Base-by-base conservation (phyloP, 2,329 filamentous ascomycete species). In the Calonectria multiphialidica region DNA sequence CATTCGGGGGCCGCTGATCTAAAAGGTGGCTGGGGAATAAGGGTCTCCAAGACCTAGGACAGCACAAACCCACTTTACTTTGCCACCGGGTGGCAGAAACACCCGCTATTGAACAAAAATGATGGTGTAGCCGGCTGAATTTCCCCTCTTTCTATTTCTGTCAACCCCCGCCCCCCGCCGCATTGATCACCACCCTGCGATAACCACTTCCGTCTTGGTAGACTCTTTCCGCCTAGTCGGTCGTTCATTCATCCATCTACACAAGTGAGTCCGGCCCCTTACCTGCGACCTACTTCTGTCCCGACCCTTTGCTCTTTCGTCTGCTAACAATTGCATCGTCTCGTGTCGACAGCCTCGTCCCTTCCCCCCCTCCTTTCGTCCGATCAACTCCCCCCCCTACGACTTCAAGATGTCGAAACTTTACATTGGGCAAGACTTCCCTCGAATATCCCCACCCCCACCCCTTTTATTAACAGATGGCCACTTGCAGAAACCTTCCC, bases 71-170 rank as follows among this genome's bases (percentile, higher is more conserved):
- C 53, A 59, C 53, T 59, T 40, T 40, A 40, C 5, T 7, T 40
- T 2, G 53, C 53, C 33, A 40, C 53, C 53, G 13, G 33, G 33
- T 16, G n/a, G 30, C 33, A 37, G 33, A 59, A 59, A 59, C 33
- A 23, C 33, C 21, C 21, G 37, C 18, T 16, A 40, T 40, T 59
- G 53, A 40, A 59, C 33, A 59, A 59, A 59, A 59, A 40, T 59
- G 33, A 15, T 37, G 53, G 53, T 40, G 53, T 37, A 40, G 53
- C 33, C 53, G 35, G 53, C 18, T 59, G 53, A 59, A 59, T 59
- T 59, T 59, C 53, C 53, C 53, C 53, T 59, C 53, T 59, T 59
- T 59, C 53, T 59, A 59, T 59, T 59, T 59, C 53, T 59, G 53
- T 59, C 53, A 59, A 59, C 53, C 53, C 49, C 53, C 53, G 53